phyloP scores from a whole-genome alignment of 2,329 filamentous ascomycete species.

The Thielaviopsis punctulata region DNA sequence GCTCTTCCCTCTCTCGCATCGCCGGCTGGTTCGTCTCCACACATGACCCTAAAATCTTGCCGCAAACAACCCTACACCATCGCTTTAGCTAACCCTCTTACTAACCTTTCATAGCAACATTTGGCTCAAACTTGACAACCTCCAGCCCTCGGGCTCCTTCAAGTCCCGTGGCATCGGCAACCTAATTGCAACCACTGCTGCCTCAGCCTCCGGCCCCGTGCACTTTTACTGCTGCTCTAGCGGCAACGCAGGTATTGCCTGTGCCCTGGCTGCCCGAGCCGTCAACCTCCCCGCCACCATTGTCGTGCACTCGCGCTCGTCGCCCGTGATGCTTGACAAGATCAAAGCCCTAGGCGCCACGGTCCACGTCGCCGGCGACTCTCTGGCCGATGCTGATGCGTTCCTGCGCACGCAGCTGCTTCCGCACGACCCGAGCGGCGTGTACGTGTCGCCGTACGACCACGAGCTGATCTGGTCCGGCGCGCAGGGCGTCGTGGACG shows the following conservation, averaged over 20 bases:
- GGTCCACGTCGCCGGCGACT: conserved; percentile 50
- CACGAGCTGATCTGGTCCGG: conserved; percentile 51
- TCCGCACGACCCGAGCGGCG: conserved; percentile 29
- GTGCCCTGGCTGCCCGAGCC: conserved; percentile 51
- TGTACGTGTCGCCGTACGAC: conserved; percentile 57
- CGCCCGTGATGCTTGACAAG: conserved; percentile 53
- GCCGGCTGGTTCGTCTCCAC: conserved; percentile 47
- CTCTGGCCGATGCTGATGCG: conserved; percentile 52
- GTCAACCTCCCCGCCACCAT: conserved; percentile 54
- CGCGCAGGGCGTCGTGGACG: conserved; percentile 39
- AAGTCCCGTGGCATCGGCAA: conserved; percentile 64
- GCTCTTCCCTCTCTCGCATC: conserved; percentile 45
- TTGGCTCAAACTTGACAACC: conserved; percentile 66
- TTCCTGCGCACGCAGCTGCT: conserved; percentile 45
- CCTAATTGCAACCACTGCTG: conserved; percentile 28
- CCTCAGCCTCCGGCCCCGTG: conserved; percentile 21
- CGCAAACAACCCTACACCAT: no score
- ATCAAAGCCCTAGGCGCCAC: conserved; percentile 49
- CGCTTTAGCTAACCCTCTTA: background rate
- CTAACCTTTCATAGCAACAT: conserved; percentile 36
- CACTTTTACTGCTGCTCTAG: conserved; percentile 71
- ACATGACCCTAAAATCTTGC: background rate
- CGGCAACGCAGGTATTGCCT: conserved; percentile 73
- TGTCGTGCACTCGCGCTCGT: conserved; percentile 50
- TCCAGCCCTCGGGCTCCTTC: conserved; percentile 71